Evolutionary conservation across 2,329 filamentous ascomycete species (phyloP), one percentile per base, ranked within the genome.

Genomic region (Sporothrix pallida): DNA sequence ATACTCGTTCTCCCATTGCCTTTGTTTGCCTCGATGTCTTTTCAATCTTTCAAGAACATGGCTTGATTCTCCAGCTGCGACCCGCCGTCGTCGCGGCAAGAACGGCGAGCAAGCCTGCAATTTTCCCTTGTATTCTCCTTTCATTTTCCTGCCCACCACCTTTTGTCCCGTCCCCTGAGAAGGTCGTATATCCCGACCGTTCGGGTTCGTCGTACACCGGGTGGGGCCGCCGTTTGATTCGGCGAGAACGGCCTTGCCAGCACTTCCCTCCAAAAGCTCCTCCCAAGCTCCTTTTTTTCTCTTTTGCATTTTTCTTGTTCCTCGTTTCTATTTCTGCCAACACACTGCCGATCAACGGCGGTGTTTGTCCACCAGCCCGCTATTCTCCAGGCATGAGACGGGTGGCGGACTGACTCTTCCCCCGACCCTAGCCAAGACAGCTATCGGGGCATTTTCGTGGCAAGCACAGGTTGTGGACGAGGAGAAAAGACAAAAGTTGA

Each of bases 161-260:
- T 31, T 13, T 15, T 58, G 56, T 15, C 23, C 23, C 13, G 23
- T 15, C 23, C 23, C 56, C 56, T 63, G 60, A n/a, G 15, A 17
- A 15, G 2, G 31, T 44, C 60, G 31, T 63, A 63, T 44, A 17
- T 44, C 31, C 60, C 60, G 60, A 20, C 60, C 37, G 42, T 63
- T 63, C 60, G 60, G 31, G 60, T 63, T 63, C 37, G 37, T 44
- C 60, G 60, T 63, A 63, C 60, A 44, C 60, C 37, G 17, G 17
- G 60, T 63, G 60, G 60, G 31, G 31, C 31, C 60, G 31, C 31
- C 31, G 60, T 63, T 63, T 63, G 17, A 20, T 63, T 63, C 60
- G 60, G 37, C 15, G 17, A 44, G 52, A 44, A 52, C 50, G 17
- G 2, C 8, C 17, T 54, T 37, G 13, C 37, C 44, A 37, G 13